Percentiles rank a stretch among this genome's conserved stretches.
phyloP scores from a whole-genome alignment of 2,329 filamentous ascomycete species.

The Ophiostoma fasciatum region DNA sequence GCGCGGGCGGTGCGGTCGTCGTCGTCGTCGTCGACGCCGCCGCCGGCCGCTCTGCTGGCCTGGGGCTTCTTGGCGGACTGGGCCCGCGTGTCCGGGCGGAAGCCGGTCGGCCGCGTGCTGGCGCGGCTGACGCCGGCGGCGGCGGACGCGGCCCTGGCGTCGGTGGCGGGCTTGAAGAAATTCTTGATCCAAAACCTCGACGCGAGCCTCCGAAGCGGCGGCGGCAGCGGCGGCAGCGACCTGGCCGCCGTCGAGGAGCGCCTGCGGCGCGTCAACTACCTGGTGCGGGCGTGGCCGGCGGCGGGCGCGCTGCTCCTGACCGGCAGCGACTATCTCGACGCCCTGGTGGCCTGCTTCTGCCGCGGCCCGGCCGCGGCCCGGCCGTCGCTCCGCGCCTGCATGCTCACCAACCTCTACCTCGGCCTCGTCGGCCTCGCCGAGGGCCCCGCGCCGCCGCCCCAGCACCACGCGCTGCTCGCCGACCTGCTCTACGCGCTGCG shows the following conservation, averaged over 20 bases:
- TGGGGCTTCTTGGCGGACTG: slow-evolving; percentile 59
- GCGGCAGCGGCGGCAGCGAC: slow-evolving; percentile 25
- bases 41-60: slow-evolving; percentile 34
- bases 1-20: slow-evolving; percentile 34
- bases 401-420: slow-evolving; percentile 62
- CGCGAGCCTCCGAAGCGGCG: slow-evolving; percentile 35
- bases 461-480: slow-evolving; percentile 60
- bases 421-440: slow-evolving; percentile 58
- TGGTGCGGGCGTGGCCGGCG: slow-evolving; percentile 46
- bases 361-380: slow-evolving; percentile 43
- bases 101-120: slow-evolving; percentile 37
- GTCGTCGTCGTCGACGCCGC: background rate
- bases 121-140: slow-evolving; percentile 35
- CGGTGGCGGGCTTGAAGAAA: slow-evolving; percentile 45
- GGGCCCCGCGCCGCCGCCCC: slow-evolving; percentile 43
- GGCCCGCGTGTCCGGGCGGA: slow-evolving; percentile 51
- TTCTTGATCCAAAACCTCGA: slow-evolving; percentile 49
- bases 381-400: slow-evolving; percentile 46
- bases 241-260: slow-evolving; percentile 37
- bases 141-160: slow-evolving; percentile 33
- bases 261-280: slow-evolving; percentile 44
- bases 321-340: slow-evolving; percentile 78
- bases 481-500: slow-evolving; percentile 78
- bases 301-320: slow-evolving; percentile 53
- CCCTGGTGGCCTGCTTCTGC: slow-evolving; percentile 50